Base-by-base conservation (phyloP, 345 rosid genomes). In the Populus nigra region DNA sequence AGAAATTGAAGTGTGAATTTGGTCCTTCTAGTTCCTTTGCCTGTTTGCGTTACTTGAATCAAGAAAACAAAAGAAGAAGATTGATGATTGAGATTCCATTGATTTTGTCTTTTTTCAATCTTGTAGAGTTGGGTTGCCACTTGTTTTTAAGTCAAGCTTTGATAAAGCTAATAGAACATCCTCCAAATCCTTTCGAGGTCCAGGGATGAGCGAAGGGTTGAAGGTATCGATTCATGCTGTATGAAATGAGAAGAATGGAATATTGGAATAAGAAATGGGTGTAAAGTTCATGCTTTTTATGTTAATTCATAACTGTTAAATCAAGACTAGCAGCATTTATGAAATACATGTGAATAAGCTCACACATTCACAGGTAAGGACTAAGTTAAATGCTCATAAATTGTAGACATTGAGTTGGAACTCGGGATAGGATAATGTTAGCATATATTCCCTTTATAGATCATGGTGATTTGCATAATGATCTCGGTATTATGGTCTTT, bases 111-210 rank as follows among this genome's bases (percentile, higher is more conserved):
- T 22, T 77, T 73, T 23, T 20, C 27, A 23, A 70, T 84, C 36
- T 78, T 74, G 78, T 86, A 93, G 99, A 81, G 80, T 91, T 83
- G 97, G 97, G n/a, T 82, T 93, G 84, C 98, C 95, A 0, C 77
- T 96, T 80, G 94, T 89, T 77, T 96, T 96, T 85, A 93, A 96
- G 90, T 96, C 98, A 50, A 96, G 98, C 83, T 96, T 96, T 84
- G 99, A 96, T 85, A 96, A 96, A 87, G 98, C 99, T 75, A 93
- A 93, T 78, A 76, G 97, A 79, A 93, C 98, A 29, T 96, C 99
- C 68, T 92, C 95, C 2, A 92, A 92, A 83, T 96, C 98, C 11
- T 96, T 93, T 80, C 95, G 99, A 2, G 99, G 98, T 74, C 97
- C 99, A 4, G 97, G 98, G 84, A 83, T 96, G 93, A 86, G 31